These are phyloP conservation scores for Excoecaria cochinchinensis DNA, from an alignment of 345 rosid genomes.

Conservation along the genomic window DNA sequence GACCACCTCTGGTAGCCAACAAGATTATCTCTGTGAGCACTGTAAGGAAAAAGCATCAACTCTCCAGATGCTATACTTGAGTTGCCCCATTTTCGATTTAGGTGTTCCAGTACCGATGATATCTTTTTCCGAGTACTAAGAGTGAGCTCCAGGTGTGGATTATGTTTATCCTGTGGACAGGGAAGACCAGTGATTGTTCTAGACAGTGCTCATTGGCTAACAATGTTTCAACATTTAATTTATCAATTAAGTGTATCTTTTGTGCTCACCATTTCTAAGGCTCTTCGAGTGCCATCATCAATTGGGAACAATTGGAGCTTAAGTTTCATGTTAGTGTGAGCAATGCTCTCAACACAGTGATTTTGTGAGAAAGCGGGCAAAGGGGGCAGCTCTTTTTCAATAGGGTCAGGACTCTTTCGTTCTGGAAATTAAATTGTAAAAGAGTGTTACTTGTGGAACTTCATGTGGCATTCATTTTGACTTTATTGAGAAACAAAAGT, in stretches of 20 bases:
- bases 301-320: conserved; percentile 97
- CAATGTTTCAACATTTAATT: conserved; percentile 18
- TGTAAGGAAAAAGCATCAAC: conserved; percentile 76
- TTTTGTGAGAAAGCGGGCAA: conserved; percentile 45
- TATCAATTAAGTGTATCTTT: conserved; percentile 18
- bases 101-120: conserved; percentile 92
- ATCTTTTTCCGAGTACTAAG: conserved; percentile 91
- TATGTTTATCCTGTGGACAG: conserved; percentile 78
- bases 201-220: conserved; percentile 13
- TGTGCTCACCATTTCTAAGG: conserved; percentile 79
- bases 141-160: conserved; percentile 96
- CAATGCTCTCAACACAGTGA: conserved; percentile 47
- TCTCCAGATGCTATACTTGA: conserved; percentile 80
- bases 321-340: conserved; percentile 57
- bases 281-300: conserved; percentile 81
- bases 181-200: conserved; percentile 20
- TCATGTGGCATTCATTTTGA: conserved; percentile 13
- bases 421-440: conserved; percentile 39
- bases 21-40: conserved; percentile 61
- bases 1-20: conserved; percentile 69
- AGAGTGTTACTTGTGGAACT: conserved; percentile 14
- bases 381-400: conserved; percentile 43
- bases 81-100: conserved; percentile 92
- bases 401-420: conserved; percentile 36
- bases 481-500: conserved; percentile 22